Conservation (phyloP, 2,329 filamentous ascomycete species). For the Truncatella angustata region DNA sequence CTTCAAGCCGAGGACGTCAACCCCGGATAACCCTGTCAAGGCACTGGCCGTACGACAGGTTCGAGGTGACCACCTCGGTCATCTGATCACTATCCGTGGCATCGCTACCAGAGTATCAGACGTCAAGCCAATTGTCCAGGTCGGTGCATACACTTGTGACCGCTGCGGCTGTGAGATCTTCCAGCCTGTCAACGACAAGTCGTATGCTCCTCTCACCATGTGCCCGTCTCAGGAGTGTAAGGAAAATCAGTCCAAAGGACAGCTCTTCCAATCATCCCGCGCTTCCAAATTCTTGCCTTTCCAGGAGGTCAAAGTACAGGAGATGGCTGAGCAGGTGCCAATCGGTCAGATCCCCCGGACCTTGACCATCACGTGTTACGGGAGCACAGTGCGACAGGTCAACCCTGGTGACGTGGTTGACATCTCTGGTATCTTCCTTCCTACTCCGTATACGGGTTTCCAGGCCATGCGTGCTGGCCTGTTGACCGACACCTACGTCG, state of each 20-base stretch:
- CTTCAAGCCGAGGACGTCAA: slow-evolving; percentile 86
- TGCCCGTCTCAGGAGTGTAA: slow-evolving; percentile 91
- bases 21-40: slow-evolving; percentile 60
- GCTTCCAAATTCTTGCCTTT: slow-evolving; percentile 97
- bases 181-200: slow-evolving; percentile 88
- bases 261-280: slow-evolving; percentile 90
- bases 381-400: slow-evolving; percentile 78
- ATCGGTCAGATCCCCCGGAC: slow-evolving; percentile 96
- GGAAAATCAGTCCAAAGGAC: slow-evolving; percentile 86
- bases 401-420: slow-evolving; percentile 95
- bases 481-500: slow-evolving; percentile 95
- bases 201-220: slow-evolving; percentile 81
- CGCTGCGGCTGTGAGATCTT: slow-evolving; percentile 96
- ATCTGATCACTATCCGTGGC: slow-evolving; percentile 89
- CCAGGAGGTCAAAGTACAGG: slow-evolving; percentile 97
- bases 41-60: slow-evolving; percentile 89
- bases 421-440: slow-evolving; percentile 91
- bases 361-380: slow-evolving; percentile 85
- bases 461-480: slow-evolving; percentile 93
- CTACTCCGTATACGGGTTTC: slow-evolving; percentile 98
- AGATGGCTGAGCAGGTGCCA: slow-evolving; percentile 98
- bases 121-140: slow-evolving; percentile 95
- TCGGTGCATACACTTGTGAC: slow-evolving; percentile 97
- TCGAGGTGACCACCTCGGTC: slow-evolving; percentile 86
- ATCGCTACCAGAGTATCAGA: slow-evolving; percentile 96